Conservation (phyloP, 768 basidiomycete genomes). For the Hericium alpestre region DNA sequence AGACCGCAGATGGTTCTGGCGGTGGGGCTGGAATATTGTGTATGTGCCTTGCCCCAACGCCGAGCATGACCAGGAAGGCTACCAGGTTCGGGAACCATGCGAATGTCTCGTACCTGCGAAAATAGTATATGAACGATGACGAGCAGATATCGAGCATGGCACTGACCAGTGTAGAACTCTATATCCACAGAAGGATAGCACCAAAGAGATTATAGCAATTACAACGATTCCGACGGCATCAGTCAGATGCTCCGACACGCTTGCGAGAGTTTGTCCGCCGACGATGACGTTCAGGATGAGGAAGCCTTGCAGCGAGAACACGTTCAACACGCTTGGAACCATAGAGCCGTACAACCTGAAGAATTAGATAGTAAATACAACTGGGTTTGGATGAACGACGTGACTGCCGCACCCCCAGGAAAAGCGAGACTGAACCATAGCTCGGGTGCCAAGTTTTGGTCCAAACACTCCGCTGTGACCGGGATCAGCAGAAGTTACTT, state of each 20-base stretch:
- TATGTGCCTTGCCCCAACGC: conserved; percentile 27
- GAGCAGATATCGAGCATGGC: not conserved
- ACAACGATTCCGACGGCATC: conserved; percentile 33
- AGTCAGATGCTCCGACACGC: conserved; percentile 22
- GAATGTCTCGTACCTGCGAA: conserved; percentile 24
- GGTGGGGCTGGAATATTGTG: conserved; percentile 15
- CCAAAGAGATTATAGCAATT: conserved; percentile 28
- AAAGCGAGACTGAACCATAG: conserved; percentile 47
- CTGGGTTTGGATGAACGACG: not conserved
- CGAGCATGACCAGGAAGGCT: conserved; percentile 28
- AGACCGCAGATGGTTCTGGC: conserved; percentile 23
- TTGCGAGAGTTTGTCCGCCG: conserved; percentile 37
- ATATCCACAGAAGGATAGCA: conserved; percentile 27
- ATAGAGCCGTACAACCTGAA: conserved; percentile 29
- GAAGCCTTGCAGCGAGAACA: conserved; percentile 36
- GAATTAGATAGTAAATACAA: not conserved
- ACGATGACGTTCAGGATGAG: conserved; percentile 38
- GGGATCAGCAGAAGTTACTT: not conserved
- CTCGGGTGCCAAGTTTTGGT: conserved; percentile 44
- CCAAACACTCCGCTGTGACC: conserved; percentile 36
- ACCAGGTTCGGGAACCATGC: conserved; percentile 32
- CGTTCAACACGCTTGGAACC: conserved; percentile 30
- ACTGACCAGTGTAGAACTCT: conserved; percentile 23
- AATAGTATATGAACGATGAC: not conserved
- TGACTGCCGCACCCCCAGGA: conserved; percentile 32